Evolutionary conservation across 176 grass and related monocot genomes (phyloP), one percentile per base, ranked within the genome.

Genomic region (Triticum dicoccoides): DNA sequence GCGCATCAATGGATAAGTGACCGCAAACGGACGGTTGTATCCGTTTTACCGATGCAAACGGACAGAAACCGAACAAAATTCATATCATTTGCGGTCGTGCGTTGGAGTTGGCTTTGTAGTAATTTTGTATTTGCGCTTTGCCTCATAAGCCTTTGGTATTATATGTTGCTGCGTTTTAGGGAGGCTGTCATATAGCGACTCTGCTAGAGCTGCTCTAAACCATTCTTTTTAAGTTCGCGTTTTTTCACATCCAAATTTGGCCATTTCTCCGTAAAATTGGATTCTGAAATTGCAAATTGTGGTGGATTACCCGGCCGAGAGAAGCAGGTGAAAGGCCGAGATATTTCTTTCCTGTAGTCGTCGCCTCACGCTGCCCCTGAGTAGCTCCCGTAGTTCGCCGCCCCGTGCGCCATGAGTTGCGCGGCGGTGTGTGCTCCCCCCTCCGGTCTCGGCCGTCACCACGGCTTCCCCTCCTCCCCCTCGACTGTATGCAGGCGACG

Each of bases 371-470:
- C 68, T 41, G 61, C 61, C 7, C 49, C 67, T 59, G 61, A 41
- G 38, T 63, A 45, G 24, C 78, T 65, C 59, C 25, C 73, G 51
- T 25, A 47, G 25, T 44, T 45, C 42, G 8, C 32, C 24, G 5
- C 29, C 42, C 17, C 17, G 42, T 62, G 9, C 8, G 24, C 49
- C 85, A 91, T 88, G 89, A 91, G 61, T 78, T 88, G 81, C 81
- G 77, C 81, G 3, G 76, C 77, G 77, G 59, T 21, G 38, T 88
- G 81, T 68, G 56, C 76, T 23, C 17, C 85, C 47, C 45, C 81
- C 15, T 75, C 73, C 64, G 70, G 84, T 30, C 14, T 78, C 27
- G 21, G 64, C 72, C 47, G 74, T 27, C 45, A 77, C 47, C 27
- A 49, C 27, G 47, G 30, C 8, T 63, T 76, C 23, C 30, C 76